Base-by-base conservation (phyloP, 2,329 filamentous ascomycete species). In the Cephalotrichum gorgonifer region DNA sequence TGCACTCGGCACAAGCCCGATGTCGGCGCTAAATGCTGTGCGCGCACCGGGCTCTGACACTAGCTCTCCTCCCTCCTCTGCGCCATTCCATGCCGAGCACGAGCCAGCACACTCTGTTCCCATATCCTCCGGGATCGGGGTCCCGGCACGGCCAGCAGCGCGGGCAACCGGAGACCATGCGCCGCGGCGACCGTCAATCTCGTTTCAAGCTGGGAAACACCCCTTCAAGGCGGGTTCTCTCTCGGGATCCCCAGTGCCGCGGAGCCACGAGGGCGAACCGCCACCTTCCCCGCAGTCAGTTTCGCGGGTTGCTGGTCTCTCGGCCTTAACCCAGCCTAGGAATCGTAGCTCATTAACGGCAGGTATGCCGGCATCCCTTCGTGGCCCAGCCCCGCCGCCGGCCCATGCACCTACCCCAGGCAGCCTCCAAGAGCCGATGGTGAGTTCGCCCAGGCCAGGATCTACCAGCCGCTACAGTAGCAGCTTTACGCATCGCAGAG, bases 141-240 rank as follows among this genome's bases (percentile, higher is more conserved):
- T 42, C 30, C 43, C 39, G 3, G 43, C 39, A 12, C 45, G 49
- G 6, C 48, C 48, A 22, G 46, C 50, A 6, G 41, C 48, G n/a
- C 46, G 51, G 17, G 47, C 49, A 6, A 28, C 47, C 14, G 43
- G 38, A 9, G 52, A 50, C 17, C 30, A 49, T 28, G 43, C 47
- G 20, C 43, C 38, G 20, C 48, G 89, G 57, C 80, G 88, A 48
- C 83, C 86, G 6, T 96, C 88, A 0, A 79, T 95, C 22, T 94
- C 88, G 1, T 95, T 96, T 58, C 88, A 94, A 20, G 94, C 88
- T 1, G 46, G 46, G 25, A 95, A 96, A 59, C 88, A 94, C 57
- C 90, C 91, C 0, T 98, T 98, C 72, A 98, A 98, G 66, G 88
- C 90, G 14, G 91, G 91, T 11, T 94, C 91, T 2, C 72, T 97